These are phyloP conservation scores for Metarhizium brunneum DNA, from an alignment of 2,329 filamentous ascomycete species.

Conservation along the genomic window DNA sequence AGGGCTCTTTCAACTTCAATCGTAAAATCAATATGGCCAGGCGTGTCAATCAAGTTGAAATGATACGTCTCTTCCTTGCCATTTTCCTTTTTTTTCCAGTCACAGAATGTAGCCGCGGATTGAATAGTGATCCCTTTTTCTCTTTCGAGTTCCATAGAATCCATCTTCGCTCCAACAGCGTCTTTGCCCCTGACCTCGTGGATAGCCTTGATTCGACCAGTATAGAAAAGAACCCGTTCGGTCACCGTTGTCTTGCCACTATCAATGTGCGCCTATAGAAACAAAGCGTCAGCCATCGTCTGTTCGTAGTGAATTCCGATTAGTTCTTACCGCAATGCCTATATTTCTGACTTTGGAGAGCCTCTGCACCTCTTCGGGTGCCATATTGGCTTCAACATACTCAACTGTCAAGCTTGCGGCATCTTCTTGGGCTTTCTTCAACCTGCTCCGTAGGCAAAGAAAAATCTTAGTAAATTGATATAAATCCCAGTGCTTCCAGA, in stretches of 20 bases:
- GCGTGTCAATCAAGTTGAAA: constrained; percentile 97
- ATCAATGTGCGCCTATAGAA: constrained; percentile 79
- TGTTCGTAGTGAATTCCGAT: constrained; percentile 8
- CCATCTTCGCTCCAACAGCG: constrained; percentile 96
- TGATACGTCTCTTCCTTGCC: constrained; percentile 87
- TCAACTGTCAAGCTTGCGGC: constrained; percentile 43
- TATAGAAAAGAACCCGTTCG: constrained; percentile 96
- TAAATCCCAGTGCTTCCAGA: not conserved
- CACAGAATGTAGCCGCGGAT: constrained; percentile 93
- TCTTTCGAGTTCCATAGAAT: constrained; percentile 97
- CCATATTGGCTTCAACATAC: constrained; percentile 67
- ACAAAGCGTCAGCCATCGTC: constrained; percentile 9
- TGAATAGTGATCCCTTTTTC: constrained; percentile 99
- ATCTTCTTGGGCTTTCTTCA: constrained; percentile 46
- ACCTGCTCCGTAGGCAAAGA: constrained; percentile 13
- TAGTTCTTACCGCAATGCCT: constrained; percentile 69
- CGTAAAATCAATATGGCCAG: constrained; percentile 97
- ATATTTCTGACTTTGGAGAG: constrained; percentile 86
- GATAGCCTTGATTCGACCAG: constrained; percentile 90
- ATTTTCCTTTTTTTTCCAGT: constrained; percentile 84
- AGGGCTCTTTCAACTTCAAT: constrained; percentile 96
- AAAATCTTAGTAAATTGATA: not conserved
- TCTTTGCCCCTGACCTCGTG: constrained; percentile 96
- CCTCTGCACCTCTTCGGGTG: constrained; percentile 67
- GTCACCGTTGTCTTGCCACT: constrained; percentile 96